Evolutionary conservation across 1,139 yeast genomes (phyloP).

Genomic region (Pneumocystis jirovecii): DNA sequence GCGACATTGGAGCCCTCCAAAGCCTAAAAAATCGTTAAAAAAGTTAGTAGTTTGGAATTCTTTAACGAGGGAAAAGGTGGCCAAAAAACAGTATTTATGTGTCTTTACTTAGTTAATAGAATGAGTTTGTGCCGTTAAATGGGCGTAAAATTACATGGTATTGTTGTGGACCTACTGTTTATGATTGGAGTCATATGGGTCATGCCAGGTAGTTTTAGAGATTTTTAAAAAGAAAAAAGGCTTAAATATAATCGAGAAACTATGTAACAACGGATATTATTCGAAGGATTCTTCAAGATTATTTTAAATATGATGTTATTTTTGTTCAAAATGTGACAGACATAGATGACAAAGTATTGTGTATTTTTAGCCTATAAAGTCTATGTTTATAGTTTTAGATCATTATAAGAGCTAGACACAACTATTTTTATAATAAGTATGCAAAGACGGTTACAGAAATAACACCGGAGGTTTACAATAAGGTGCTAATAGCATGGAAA

Average conservation of each 20-base stretch:
- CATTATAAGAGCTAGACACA: conserved; percentile 85
- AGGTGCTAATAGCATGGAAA: conserved; percentile 33
- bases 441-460: conserved; percentile 17
- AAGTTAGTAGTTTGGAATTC: conserved; percentile 3
- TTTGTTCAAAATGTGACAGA: conserved; percentile 96
- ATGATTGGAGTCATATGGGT: conserved; percentile 97
- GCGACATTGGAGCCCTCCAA: neutral
- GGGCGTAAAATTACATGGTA: conserved; percentile 72
- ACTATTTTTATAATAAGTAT: conserved; percentile 55
- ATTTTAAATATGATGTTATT: conserved; percentile 72
- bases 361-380: neutral
- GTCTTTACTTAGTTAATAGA: conserved; percentile 2
- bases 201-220: conserved; percentile 42
- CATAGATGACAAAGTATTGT: conserved; percentile 60
- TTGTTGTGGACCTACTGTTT: conserved; percentile 98
- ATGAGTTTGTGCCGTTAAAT: conserved; percentile 48
- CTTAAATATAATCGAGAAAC: conserved; percentile 34
- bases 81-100: no score
- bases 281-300: conserved; percentile 73
- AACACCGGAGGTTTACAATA: conserved; percentile 27
- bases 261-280: conserved; percentile 89
- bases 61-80: neutral
- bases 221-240: neutral
- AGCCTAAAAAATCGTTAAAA: neutral
- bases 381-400: conserved; percentile 26